Percentiles rank a stretch among this genome's conserved stretches.
These are phyloP conservation scores for Mortierella antarctica DNA, from an alignment of 192 early-diverging fungal species.

Conservation along the genomic window DNA sequence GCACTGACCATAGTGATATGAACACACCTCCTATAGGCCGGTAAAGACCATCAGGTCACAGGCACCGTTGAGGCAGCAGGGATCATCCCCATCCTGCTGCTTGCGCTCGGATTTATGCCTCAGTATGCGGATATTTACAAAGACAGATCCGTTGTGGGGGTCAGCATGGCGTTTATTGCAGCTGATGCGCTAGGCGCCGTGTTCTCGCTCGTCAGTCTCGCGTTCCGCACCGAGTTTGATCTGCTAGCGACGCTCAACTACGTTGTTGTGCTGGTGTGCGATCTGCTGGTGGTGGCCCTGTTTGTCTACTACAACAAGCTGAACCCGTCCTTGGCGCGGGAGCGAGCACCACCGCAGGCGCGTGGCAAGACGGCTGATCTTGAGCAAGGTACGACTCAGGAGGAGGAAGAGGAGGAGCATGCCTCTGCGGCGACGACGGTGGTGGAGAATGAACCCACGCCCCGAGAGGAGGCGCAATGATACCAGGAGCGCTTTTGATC, in stretches of 20 bases:
- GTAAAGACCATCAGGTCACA: constrained; percentile 21
- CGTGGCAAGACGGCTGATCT: not conserved
- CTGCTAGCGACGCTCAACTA: constrained; percentile 33
- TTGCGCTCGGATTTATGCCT: constrained; percentile 54
- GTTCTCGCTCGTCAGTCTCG: constrained; percentile 58
- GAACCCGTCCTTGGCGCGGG: constrained; percentile 13
- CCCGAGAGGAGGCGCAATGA: too few relatives aligned
- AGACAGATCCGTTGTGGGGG: constrained; percentile 47
- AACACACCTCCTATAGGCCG: constrained; percentile 11
- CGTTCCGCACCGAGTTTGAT: constrained; percentile 14
- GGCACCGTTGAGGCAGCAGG: constrained; percentile 49
- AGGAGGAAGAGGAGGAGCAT: not conserved
- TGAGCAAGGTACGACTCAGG: not conserved
- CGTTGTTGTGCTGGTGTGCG: constrained; percentile 39
- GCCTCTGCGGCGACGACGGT: not conserved
- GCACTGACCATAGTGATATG: too few relatives aligned
- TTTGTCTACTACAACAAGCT: constrained; percentile 31
- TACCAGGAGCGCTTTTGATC: too few relatives aligned
- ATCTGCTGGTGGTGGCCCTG: constrained; percentile 22
- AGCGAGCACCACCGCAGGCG: not conserved
- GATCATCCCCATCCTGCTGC: constrained; percentile 52
- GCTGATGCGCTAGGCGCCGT: constrained; percentile 54
- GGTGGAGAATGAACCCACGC: not conserved
- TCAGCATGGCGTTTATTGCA: constrained; percentile 56
- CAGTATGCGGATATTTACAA: constrained; percentile 57